A percentile compares a stretch with the other conserved stretches of the same genome.
These are phyloP conservation scores for Gossypium ekmanianum DNA, from an alignment of 345 rosid genomes.

Conservation along the genomic window DNA sequence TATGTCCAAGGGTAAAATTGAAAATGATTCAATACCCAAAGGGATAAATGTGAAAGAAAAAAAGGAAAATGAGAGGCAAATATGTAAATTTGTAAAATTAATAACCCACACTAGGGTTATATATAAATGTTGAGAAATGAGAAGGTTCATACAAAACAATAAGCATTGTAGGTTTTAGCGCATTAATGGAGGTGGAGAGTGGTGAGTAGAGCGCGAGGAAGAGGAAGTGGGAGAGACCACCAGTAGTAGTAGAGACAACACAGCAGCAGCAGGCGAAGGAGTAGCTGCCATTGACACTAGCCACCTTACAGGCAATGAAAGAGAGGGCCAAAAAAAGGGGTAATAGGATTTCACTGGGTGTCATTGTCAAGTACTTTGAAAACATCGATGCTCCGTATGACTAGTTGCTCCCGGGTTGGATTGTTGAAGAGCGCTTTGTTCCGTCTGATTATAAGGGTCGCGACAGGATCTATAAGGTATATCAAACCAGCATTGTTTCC, in stretches of 20 bases:
- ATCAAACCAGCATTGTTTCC: neutral
- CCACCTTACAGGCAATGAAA: neutral
- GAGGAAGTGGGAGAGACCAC: too few relatives aligned
- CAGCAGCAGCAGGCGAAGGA: neutral
- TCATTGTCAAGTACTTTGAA: neutral
- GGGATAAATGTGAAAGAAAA: neutral
- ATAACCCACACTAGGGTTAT: neutral
- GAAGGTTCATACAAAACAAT: neutral
- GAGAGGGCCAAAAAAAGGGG: neutral
- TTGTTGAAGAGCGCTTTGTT: constrained; percentile 15
- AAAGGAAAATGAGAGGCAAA: neutral
- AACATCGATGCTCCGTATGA: neutral
- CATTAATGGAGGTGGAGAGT: neutral
- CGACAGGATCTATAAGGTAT: constrained; percentile 6
- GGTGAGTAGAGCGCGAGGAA: neutral
- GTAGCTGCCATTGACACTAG: neutral
- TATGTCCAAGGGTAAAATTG: neutral
- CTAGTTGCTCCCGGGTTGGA: constrained; percentile 14
- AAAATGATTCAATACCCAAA: too few relatives aligned
- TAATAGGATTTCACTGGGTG: neutral
- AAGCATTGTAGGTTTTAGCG: neutral
- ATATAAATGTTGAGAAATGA: neutral
- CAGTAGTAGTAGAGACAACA: fast-evolving
- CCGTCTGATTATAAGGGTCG: neutral
- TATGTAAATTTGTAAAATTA: neutral